Conservation (phyloP, 768 basidiomycete species). For the Psilocybe sp. region DNA sequence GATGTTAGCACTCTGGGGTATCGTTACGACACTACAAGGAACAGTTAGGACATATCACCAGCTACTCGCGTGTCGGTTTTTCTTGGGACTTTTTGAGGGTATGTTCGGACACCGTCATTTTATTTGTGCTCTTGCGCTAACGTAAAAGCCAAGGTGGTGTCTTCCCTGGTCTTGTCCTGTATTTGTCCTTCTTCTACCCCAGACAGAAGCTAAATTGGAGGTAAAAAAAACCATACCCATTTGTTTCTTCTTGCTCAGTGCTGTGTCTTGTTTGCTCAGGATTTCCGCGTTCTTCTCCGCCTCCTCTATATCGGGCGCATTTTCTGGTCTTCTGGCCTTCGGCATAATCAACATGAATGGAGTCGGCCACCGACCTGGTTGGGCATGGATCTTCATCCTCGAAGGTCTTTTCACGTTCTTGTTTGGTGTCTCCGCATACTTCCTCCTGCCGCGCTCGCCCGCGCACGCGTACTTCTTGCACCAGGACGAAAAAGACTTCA, state of each 20-base stretch:
- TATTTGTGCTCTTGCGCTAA: neutral
- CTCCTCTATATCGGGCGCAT: conserved; percentile 60
- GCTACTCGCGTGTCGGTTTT: conserved; percentile 47
- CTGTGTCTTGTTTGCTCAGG: too few species aligned
- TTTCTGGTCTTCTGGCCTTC: conserved; percentile 66
- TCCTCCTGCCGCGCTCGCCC: conserved; percentile 35
- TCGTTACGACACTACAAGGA: conserved; percentile 63
- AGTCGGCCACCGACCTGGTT: conserved; percentile 49
- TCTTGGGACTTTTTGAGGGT: conserved; percentile 51
- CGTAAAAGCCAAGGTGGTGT: conserved; percentile 42
- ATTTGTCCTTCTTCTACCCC: conserved; percentile 56
- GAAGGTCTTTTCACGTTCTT: conserved; percentile 64
- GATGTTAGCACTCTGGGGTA: conserved; percentile 65
- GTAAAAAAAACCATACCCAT: too few species aligned
- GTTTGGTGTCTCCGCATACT: conserved; percentile 51
- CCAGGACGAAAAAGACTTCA: conserved; percentile 48
- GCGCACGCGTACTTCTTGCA: conserved; percentile 47
- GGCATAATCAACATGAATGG: conserved; percentile 67
- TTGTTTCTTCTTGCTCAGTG: too few species aligned
- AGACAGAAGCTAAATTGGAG: conserved; percentile 48
- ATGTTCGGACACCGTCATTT: conserved; percentile 1
- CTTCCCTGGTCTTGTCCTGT: conserved; percentile 55
- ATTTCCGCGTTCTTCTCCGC: conserved; percentile 49
- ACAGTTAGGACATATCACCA: conserved; percentile 43
- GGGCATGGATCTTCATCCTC: conserved; percentile 70